phyloP scores from a whole-genome alignment of 2,329 filamentous ascomycete genomes.

The Penicillium polonicum region DNA sequence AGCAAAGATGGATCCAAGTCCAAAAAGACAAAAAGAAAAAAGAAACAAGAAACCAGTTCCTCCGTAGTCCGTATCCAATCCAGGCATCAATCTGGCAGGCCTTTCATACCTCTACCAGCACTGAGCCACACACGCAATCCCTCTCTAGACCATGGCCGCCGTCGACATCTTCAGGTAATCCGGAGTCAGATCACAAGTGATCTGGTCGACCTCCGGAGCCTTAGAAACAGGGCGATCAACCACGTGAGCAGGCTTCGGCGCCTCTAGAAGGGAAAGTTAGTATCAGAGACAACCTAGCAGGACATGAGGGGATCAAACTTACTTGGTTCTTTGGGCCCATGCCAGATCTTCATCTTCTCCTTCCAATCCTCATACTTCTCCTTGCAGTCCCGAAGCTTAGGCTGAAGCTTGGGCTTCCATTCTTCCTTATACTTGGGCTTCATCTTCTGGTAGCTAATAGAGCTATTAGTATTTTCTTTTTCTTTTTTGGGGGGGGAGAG shows the following conservation, averaged over 20 bases:
- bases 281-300: neutral
- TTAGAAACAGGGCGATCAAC: neutral
- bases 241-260: neutral
- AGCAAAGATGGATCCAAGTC: neutral
- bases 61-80: neutral
- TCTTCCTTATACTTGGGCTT: neutral
- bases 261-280: neutral
- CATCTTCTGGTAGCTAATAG: neutral
- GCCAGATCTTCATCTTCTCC: neutral
- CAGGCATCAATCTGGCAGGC: neutral
- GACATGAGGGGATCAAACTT: neutral
- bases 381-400: neutral
- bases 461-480: neutral
- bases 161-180: slow-evolving; percentile 2
- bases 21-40: neutral
- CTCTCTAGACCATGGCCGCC: neutral
- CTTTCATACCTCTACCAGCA: slow-evolving; percentile 1
- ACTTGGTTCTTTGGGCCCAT: neutral
- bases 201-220: neutral
- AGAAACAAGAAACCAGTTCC: neutral
- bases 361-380: neutral
- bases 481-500: neutral
- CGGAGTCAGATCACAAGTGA: neutral
- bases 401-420: neutral
- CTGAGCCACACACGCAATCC: neutral